Base-by-base conservation (phyloP, 805 yeast genomes). In the Sungouiella thailandica region DNA sequence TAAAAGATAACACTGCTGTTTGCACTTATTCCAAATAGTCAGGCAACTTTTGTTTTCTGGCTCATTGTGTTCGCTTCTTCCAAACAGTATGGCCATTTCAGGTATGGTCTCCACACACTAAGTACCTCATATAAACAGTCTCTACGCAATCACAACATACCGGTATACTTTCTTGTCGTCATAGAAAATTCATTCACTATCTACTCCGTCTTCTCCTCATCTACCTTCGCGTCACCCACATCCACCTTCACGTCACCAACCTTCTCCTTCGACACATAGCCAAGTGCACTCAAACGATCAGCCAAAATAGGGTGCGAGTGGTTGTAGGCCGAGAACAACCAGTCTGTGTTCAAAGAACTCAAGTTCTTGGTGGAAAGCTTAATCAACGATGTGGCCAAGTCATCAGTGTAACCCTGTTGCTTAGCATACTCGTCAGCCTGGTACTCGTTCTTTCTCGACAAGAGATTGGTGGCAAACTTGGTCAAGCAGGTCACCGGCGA, bases 381-480 rank as follows among this genome's bases (percentile, higher is more conserved):
- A 53, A 86, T 80, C 53, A 93, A 72, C 2, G 96, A 80, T 34
- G 65, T 66, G 32, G 83, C 74, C 55, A 93, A 74, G 32, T 78
- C 78, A 20, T 72, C 66, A 7, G 83, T 70, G 55, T 79, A 80
- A 17, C 95, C 95, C 46, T 78, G 73, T 31, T 71, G 66, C 36
- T 78, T 79, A 12, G 97, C 96, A 56, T 74, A 88, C 41, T 71
- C 78, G 58, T 90, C 98, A 12, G 99, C 97, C 62, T 93, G 87
- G 53, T 80, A 93, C 64, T 93, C 99, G 49, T 83, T 83, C 47
- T 78, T 76, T 73, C 99, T 84, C 6, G 89, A 77, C 38, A 88
- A 57, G 32, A 78, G 60, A 55, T 86, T 83, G 71, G 76, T 72
- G 14, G 64, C 62, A 48, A 87, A 87, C 41, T 78, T 74, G 54